Evolutionary conservation across 148 eudicot genomes (phyloP).

Genomic region (Limonium bicolor): DNA sequence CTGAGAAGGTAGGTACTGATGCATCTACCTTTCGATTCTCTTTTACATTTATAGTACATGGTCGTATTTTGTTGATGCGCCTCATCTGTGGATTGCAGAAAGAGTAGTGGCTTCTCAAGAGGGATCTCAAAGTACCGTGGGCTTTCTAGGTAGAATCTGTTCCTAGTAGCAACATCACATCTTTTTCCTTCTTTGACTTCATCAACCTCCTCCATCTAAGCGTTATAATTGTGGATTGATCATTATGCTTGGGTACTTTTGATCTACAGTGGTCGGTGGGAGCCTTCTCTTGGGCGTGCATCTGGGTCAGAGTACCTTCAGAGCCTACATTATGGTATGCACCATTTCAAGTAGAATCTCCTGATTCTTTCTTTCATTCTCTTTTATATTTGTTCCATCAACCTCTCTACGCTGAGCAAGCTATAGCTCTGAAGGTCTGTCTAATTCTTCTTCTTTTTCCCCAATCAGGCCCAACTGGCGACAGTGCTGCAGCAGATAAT

Average conservation of each 20-base stretch:
- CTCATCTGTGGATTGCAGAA: too few species aligned
- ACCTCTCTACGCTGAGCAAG: not conserved
- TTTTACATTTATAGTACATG: not conserved
- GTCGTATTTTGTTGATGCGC: conserved; percentile 16
- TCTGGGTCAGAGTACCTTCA: conserved; percentile 58
- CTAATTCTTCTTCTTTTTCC: not conserved
- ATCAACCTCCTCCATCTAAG: too few species aligned
- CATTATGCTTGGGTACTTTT: not conserved
- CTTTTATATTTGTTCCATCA: not conserved
- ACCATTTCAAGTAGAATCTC: conserved; percentile 8
- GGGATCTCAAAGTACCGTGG: conserved; percentile 85
- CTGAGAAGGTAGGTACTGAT: conserved; percentile 50
- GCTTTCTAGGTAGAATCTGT: conserved; percentile 71
- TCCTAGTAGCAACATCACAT: too few species aligned
- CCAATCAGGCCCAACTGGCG: conserved; percentile 36
- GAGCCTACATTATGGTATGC: conserved; percentile 55
- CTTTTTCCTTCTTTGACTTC: too few species aligned
- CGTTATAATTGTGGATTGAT: too few species aligned
- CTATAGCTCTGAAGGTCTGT: too few species aligned
- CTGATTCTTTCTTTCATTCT: not conserved
- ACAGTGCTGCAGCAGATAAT: conserved; percentile 41
- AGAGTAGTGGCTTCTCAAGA: conserved; percentile 97
- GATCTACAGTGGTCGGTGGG: conserved; percentile 61
- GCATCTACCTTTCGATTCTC: conserved; percentile 1
- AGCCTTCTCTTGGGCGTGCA: conserved; percentile 50